Evolutionary conservation across 2,329 filamentous ascomycete genomes (phyloP).

Genomic region (Neonectria faginata): DNA sequence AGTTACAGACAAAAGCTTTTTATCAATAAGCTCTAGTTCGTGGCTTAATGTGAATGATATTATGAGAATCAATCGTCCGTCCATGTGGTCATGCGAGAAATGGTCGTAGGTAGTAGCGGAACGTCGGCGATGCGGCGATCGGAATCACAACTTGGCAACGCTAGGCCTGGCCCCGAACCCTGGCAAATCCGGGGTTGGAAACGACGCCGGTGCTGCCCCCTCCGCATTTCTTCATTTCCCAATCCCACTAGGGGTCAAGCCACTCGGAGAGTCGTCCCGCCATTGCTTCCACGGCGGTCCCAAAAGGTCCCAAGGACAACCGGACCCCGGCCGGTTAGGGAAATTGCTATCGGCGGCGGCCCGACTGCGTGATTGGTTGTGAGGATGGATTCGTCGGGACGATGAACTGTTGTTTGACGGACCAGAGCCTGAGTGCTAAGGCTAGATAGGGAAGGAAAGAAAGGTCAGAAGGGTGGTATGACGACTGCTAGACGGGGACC

Average conservation of each 20-base stretch:
- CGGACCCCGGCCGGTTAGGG: neutral
- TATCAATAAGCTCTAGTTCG: neutral
- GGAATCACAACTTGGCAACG: no score
- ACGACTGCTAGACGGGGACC: constrained; percentile 2
- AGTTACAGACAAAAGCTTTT: constrained; percentile 18
- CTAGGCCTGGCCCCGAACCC: constrained; percentile 4
- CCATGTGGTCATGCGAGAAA: neutral
- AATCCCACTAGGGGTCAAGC: constrained; percentile 15
- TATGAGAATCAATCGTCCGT: neutral
- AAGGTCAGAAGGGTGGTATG: neutral
- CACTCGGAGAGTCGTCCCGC: constrained; percentile 16
- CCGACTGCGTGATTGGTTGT: constrained; percentile 2
- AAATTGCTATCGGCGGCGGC: constrained; percentile 15
- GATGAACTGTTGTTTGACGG: neutral
- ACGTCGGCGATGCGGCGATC: neutral
- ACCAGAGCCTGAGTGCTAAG: constrained; percentile 4
- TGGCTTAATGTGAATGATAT: constrained; percentile 15
- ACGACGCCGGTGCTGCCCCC: constrained; percentile 7
- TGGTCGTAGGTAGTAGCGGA: neutral
- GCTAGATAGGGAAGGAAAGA: constrained; percentile 20
- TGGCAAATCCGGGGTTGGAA: constrained; percentile 39
- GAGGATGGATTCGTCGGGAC: neutral
- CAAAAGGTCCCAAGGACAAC: neutral
- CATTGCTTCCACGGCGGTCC: neutral
- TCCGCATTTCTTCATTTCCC: constrained; percentile 41